Percentiles rank a stretch among this genome's conserved stretches.
These are phyloP conservation scores for Microcyclosporella mali DNA, from an alignment of 2,329 filamentous ascomycete genomes.

Conservation along the genomic window DNA sequence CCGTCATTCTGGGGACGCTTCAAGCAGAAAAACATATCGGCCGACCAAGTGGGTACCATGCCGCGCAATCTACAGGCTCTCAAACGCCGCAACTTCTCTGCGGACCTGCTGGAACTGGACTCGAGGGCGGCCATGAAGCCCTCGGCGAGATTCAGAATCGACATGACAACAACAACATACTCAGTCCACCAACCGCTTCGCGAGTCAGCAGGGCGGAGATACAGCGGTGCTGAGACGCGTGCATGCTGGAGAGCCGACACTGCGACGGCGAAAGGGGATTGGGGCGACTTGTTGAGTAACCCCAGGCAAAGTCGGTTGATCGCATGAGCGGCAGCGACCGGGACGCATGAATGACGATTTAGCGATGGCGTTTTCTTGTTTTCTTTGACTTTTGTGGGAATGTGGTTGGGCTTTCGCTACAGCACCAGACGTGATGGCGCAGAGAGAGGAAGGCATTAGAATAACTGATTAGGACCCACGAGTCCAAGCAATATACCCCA, in stretches of 20 bases:
- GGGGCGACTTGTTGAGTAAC: slow-evolving; percentile 9
- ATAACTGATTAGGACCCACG: too few species aligned
- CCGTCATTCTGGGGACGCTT: slow-evolving; percentile 6
- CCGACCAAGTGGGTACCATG: neutral
- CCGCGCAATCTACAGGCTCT: neutral
- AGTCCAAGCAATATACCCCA: too few species aligned
- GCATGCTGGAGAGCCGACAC: slow-evolving; percentile 5
- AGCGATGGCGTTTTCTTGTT: too few species aligned
- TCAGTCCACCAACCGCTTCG: slow-evolving; percentile 7
- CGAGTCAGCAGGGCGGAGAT: slow-evolving; percentile 8
- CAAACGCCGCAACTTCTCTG: neutral
- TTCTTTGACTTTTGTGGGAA: too few species aligned
- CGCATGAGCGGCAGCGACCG: slow-evolving; percentile 1
- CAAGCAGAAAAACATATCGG: slow-evolving; percentile 8
- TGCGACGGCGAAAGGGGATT: slow-evolving; percentile 9
- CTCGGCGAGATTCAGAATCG: neutral
- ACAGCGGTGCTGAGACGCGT: slow-evolving; percentile 6
- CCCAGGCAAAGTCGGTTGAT: slow-evolving; percentile 5
- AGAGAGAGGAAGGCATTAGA: too few species aligned
- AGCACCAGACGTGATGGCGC: too few species aligned
- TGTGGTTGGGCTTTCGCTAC: too few species aligned
- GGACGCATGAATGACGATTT: neutral
- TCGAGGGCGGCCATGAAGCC: neutral
- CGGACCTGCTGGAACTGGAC: slow-evolving; percentile 1
- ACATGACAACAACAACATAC: slow-evolving; percentile 3